Percentiles rank a stretch among this genome's conserved stretches.
phyloP scores from a whole-genome alignment of 1,139 yeast species.

The Sugiyamaella sp. region DNA sequence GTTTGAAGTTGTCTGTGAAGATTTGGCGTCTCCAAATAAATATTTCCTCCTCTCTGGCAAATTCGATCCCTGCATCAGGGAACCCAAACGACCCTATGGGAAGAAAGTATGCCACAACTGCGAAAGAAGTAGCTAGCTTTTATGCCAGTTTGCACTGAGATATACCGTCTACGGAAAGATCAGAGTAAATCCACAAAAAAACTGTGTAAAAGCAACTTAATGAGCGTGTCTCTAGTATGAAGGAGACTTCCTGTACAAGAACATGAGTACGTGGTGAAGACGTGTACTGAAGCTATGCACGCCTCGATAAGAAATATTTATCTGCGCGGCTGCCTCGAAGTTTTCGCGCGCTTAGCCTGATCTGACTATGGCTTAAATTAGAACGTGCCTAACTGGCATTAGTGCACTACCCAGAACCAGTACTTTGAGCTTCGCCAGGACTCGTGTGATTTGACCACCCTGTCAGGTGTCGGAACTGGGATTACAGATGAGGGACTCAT shows the following conservation, averaged over 20 bases:
- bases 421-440: too few species aligned
- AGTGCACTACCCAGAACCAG: too few species aligned
- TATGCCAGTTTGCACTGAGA: too few species aligned
- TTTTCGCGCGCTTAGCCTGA: background rate
- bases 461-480: too few species aligned
- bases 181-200: background rate
- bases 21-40: slow-evolving; percentile 14
- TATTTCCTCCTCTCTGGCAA: slow-evolving; percentile 18
- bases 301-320: background rate
- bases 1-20: slow-evolving; percentile 4
- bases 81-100: too few species aligned
- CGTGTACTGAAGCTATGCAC: background rate
- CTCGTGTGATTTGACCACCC: too few species aligned
- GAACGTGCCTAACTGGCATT: background rate
- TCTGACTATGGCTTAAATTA: background rate
- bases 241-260: background rate
- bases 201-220: background rate
- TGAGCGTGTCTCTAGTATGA: background rate
- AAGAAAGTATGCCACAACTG: too few species aligned
- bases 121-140: background rate
- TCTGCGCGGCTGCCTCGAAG: background rate
- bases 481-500: too few species aligned
- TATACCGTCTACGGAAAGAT: background rate
- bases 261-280: background rate
- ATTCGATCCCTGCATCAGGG: slow-evolving; percentile 16